phyloP scores from a whole-genome alignment of 768 basidiomycete genomes.

The Pholiota microspora region DNA sequence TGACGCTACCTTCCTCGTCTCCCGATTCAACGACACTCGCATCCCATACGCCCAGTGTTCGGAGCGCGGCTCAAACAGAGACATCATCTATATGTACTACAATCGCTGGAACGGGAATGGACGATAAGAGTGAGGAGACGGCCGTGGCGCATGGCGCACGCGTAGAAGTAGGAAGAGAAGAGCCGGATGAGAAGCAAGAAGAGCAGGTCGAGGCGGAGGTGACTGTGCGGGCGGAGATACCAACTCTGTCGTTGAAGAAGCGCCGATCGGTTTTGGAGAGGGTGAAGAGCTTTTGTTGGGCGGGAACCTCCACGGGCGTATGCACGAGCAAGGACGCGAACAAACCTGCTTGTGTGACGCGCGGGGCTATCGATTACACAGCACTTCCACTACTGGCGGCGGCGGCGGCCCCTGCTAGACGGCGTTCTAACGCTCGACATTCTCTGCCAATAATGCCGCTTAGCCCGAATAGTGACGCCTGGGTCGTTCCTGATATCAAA shows the following conservation, averaged over 20 bases:
- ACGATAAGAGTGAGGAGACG: background rate
- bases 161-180: background rate
- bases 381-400: background rate
- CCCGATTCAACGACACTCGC: background rate
- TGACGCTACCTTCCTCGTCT: background rate
- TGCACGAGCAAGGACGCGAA: background rate
- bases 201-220: background rate
- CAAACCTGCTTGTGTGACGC: background rate
- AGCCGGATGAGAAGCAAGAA: too few relatives aligned
- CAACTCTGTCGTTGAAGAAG: background rate
- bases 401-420: background rate
- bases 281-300: background rate
- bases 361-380: background rate
- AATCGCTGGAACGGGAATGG: background rate
- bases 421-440: background rate
- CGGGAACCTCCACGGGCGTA: background rate
- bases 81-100: background rate
- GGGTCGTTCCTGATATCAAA: background rate
- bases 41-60: background rate
- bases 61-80: background rate
- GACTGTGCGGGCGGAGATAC: background rate
- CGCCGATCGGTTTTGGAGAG: background rate
- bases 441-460: background rate
- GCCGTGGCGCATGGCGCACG: background rate
- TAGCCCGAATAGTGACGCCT: background rate